Conservation (phyloP, 768 basidiomycete species). For the Solioccasus polychromus region DNA sequence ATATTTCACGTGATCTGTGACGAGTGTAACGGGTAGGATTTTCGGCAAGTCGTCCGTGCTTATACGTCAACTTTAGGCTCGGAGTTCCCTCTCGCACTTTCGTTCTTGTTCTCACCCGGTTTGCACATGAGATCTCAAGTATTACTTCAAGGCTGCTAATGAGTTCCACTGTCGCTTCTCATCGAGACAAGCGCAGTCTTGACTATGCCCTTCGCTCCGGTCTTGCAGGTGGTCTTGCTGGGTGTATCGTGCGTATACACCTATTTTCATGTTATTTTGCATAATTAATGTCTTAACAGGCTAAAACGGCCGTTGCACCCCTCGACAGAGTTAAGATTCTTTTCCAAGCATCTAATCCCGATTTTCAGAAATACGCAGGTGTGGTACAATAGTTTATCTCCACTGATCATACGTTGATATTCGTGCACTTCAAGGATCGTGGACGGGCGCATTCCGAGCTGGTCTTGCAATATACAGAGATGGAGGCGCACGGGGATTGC, state of each 20-base stretch:
- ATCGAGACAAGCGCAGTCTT: constrained; percentile 52
- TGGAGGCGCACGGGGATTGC: constrained; percentile 72
- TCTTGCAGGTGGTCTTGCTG: constrained; percentile 90
- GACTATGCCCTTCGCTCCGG: constrained; percentile 75
- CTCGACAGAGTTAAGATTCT: constrained; percentile 98
- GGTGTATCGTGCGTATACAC: constrained; percentile 72
- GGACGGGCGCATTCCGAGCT: constrained; percentile 81
- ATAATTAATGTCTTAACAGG: constrained; percentile 44
- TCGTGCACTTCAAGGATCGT: constrained; percentile 57
- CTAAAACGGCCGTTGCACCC: constrained; percentile 93
- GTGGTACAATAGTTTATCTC: constrained; percentile 27
- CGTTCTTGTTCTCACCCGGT: background rate
- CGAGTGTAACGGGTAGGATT: constrained; percentile 11
- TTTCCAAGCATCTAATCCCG: constrained; percentile 95
- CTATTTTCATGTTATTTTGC: constrained; percentile 4
- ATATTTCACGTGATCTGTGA: constrained; percentile 14
- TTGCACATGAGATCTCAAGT: constrained; percentile 10
- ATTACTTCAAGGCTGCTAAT: constrained; percentile 21
- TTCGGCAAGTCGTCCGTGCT: constrained; percentile 3
- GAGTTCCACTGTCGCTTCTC: constrained; percentile 34
- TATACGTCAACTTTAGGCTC: background rate
- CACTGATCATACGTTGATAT: constrained; percentile 20
- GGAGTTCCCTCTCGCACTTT: background rate
- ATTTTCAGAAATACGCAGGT: constrained; percentile 94
- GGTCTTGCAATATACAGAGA: constrained; percentile 66